Evolutionary conservation across 768 basidiomycete species (phyloP).

Genomic region (Podaxis sp.): DNA sequence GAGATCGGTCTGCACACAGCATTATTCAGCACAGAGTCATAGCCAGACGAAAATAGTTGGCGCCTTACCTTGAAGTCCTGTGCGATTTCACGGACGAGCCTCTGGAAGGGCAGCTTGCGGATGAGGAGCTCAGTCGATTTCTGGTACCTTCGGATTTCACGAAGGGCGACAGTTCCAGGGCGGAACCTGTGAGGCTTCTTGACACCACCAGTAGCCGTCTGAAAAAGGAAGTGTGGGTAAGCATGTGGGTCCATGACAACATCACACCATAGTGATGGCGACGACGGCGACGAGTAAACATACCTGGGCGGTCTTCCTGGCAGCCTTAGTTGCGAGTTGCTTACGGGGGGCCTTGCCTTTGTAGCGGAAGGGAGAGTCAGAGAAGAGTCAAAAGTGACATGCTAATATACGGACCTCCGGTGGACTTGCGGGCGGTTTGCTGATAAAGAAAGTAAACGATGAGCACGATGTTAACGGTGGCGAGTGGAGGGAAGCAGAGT

Average conservation of each 20-base stretch:
- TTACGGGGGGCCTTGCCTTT: constrained; percentile 88
- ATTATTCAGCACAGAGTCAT: constrained; percentile 12
- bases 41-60: not conserved
- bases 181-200: constrained; percentile 99
- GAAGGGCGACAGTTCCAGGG: constrained; percentile 97
- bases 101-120: constrained; percentile 99
- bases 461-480: constrained; percentile 25
- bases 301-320: constrained; percentile 83
- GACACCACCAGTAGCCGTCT: constrained; percentile 91
- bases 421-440: constrained; percentile 99
- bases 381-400: constrained; percentile 24
- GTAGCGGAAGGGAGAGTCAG: constrained; percentile 1
- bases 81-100: constrained; percentile 95
- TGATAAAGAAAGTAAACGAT: constrained; percentile 36
- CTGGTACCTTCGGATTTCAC: constrained; percentile 98
- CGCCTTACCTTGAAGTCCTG: constrained; percentile 86
- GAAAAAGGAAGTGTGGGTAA: constrained; percentile 12
- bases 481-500: constrained; percentile 19
- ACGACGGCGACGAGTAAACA: constrained; percentile 26
- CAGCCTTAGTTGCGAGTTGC: constrained; percentile 95
- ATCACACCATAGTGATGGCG: constrained; percentile 19
- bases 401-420: constrained; percentile 70
- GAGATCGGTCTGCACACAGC: constrained; percentile 63
- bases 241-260: constrained; percentile 15
- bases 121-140: constrained; percentile 99